These are phyloP conservation scores for Ustulina deusta DNA, from an alignment of 2,329 filamentous ascomycete species.

Conservation along the genomic window DNA sequence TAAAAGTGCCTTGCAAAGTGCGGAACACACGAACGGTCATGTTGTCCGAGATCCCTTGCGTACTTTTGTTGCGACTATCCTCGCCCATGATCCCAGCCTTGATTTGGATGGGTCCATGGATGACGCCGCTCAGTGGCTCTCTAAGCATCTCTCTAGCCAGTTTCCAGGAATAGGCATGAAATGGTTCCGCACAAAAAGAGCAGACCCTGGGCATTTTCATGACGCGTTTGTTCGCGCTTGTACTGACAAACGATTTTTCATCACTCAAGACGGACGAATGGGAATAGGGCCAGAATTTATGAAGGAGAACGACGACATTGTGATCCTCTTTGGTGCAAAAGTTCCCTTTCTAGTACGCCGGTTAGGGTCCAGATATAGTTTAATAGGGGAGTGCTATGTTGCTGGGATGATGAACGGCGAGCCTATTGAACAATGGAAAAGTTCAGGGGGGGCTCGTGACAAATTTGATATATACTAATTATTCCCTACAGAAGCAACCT, in stretches of 20 bases:
- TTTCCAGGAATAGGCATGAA: conserved; percentile 21
- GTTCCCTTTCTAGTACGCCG: conserved; percentile 38
- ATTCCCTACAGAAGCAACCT: background rate
- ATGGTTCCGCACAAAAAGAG: conserved; percentile 15
- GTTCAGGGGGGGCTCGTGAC: background rate
- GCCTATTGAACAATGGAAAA: conserved; percentile 25
- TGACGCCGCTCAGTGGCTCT: conserved; percentile 34
- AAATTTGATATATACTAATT: background rate
- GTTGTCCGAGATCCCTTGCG: background rate
- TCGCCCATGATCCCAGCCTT: background rate
- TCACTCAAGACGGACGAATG: conserved; percentile 37
- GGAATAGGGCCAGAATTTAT: conserved; percentile 41
- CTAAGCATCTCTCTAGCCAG: conserved; percentile 30
- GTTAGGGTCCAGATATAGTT: conserved; percentile 25
- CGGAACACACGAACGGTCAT: background rate
- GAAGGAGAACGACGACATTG: conserved; percentile 35
- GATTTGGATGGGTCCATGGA: conserved; percentile 23
- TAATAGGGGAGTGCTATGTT: conserved; percentile 44
- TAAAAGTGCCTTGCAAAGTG: background rate
- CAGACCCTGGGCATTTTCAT: conserved; percentile 37
- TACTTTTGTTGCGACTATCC: conserved; percentile 5
- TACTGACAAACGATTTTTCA: conserved; percentile 37
- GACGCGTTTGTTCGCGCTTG: conserved; percentile 38
- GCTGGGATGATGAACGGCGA: conserved; percentile 42
- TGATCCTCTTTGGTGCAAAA: conserved; percentile 40